phyloP scores from a whole-genome alignment of 495 filamentous ascomycete species.

The Bacidia gigantensis region DNA sequence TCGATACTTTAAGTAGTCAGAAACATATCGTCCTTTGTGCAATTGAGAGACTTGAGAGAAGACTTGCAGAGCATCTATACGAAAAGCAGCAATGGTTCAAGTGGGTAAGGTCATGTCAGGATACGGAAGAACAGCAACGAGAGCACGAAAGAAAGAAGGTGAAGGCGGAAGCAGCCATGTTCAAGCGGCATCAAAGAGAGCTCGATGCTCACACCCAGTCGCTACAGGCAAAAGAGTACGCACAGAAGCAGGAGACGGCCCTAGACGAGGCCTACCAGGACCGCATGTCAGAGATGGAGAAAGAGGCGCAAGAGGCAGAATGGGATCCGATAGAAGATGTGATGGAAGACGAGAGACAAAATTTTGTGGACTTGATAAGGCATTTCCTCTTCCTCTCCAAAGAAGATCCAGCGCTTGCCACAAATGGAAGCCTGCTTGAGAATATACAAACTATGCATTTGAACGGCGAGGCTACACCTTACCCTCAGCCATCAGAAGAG shows the following conservation, averaged over 20 bases:
- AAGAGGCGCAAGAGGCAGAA: constrained; percentile 20
- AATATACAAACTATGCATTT: neutral
- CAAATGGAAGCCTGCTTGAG: neutral
- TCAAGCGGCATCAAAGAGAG: constrained; percentile 32
- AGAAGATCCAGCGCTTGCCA: no score
- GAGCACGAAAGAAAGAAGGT: constrained; percentile 40
- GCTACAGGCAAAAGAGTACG: constrained; percentile 28
- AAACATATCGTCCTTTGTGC: constrained; percentile 28
- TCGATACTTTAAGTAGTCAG: constrained; percentile 31
- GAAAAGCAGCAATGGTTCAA: constrained; percentile 34
- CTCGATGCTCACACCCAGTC: constrained; percentile 24
- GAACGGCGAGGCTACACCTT: no score
- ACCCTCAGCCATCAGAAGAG: neutral
- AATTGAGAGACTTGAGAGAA: constrained; percentile 33
- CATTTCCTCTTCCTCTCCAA: constrained; percentile 32
- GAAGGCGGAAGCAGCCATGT: constrained; percentile 36
- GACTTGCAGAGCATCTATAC: constrained; percentile 33
- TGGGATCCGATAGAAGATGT: constrained; percentile 44
- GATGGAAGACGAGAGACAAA: constrained; percentile 30
- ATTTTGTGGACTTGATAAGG: constrained; percentile 29
- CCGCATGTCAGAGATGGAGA: constrained; percentile 21
- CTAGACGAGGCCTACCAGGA: constrained; percentile 34
- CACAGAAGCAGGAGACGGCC: constrained; percentile 29
- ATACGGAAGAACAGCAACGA: constrained; percentile 31
- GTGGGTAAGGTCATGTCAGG: constrained; percentile 34